A percentile compares a stretch with the other conserved stretches of the same genome.
phyloP scores from a whole-genome alignment of 1,139 yeast species.

The Magnusiomyces fungicola region DNA sequence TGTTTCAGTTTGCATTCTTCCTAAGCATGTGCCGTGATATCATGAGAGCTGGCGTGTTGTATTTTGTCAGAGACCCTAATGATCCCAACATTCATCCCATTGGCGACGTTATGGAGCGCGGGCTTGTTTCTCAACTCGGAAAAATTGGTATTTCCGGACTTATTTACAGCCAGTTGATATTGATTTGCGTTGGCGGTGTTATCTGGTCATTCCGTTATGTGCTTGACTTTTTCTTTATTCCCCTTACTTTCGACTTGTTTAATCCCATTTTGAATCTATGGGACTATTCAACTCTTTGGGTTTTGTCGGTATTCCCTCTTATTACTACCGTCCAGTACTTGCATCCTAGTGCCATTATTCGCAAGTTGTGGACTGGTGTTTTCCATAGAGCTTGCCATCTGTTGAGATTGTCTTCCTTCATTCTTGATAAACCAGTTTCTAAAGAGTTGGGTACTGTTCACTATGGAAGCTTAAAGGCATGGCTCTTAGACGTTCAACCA shows the following conservation, averaged over 20 bases:
- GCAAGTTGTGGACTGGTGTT: conserved; percentile 52
- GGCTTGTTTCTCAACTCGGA: conserved; percentile 62
- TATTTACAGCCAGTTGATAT: conserved; percentile 67
- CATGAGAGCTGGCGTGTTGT: conserved; percentile 81
- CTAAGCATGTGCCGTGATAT: conserved; percentile 78
- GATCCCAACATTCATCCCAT: conserved; percentile 87
- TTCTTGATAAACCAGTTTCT: conserved; percentile 60
- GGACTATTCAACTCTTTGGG: conserved; percentile 11
- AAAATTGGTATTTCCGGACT: conserved; percentile 68
- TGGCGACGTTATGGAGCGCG: conserved; percentile 78
- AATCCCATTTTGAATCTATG: conserved; percentile 3
- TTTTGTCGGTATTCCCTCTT: background rate
- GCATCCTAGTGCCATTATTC: conserved; percentile 20
- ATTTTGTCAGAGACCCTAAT: conserved; percentile 88
- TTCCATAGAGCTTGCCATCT: conserved; percentile 51
- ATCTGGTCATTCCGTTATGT: conserved; percentile 46
- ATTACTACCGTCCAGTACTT: conserved; percentile 28
- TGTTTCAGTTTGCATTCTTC: conserved; percentile 80
- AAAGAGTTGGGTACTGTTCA: conserved; percentile 67
- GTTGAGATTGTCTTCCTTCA: conserved; percentile 70
- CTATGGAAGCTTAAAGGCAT: conserved; percentile 47
- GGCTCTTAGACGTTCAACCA: conserved; percentile 41
- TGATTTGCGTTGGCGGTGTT: conserved; percentile 66
- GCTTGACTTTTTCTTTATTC: conserved; percentile 28
- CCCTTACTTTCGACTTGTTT: conserved; percentile 21